A percentile compares a stretch with the other conserved stretches of the same genome.
Evolutionary conservation across 2,329 filamentous ascomycete genomes (phyloP).

Genomic region (Waltergamsia citrina): DNA sequence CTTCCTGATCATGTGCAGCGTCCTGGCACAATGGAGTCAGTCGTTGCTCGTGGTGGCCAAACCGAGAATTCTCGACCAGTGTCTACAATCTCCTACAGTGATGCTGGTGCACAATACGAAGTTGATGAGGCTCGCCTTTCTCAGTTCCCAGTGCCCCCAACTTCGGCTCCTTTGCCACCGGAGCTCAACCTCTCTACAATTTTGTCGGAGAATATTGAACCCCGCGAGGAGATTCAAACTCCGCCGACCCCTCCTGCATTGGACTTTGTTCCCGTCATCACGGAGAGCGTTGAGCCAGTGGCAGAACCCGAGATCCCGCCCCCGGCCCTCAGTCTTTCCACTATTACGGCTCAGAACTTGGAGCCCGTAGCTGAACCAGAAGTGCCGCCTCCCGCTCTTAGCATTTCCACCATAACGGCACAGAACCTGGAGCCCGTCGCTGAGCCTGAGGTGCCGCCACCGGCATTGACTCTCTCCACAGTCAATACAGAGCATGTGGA

Average conservation of each 20-base stretch:
- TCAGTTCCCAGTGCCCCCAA: constrained; percentile 44
- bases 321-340: constrained; percentile 21
- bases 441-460: constrained; percentile 18
- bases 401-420: constrained; percentile 18
- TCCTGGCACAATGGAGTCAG: constrained; percentile 32
- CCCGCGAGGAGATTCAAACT: too few relatives aligned
- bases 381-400: constrained; percentile 14
- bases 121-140: constrained; percentile 40
- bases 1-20: constrained; percentile 14
- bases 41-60: constrained; percentile 16
- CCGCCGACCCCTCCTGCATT: constrained; percentile 23
- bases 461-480: constrained; percentile 25
- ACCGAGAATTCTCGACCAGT: constrained; percentile 25
- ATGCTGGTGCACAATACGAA: constrained; percentile 42
- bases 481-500: constrained; percentile 24
- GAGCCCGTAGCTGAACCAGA: constrained; percentile 29
- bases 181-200: constrained; percentile 34
- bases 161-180: constrained; percentile 23
- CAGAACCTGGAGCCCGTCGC: constrained; percentile 16
- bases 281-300: constrained; percentile 29
- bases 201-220: constrained; percentile 33
- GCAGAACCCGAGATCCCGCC: constrained; percentile 22
- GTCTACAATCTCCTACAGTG: constrained; percentile 42
- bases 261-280: constrained; percentile 21
- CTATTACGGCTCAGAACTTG: constrained; percentile 25